Percentiles rank a stretch among this genome's conserved stretches.
phyloP scores from a whole-genome alignment of 1,139 yeast species.

The Pneumocystis canis region DNA sequence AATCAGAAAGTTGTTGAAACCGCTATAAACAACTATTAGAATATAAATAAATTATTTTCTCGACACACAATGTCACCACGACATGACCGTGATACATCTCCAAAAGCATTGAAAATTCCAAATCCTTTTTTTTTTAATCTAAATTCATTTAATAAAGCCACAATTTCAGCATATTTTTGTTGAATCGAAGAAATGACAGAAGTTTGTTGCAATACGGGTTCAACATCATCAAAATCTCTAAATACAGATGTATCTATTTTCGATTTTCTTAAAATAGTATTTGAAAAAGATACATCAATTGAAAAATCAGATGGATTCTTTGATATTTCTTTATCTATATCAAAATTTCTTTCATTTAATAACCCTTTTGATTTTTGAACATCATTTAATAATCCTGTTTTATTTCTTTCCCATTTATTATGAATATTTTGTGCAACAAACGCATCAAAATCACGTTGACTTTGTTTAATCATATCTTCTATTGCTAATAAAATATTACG shows the following conservation, averaged over 20 bases:
- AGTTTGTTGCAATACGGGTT: background rate
- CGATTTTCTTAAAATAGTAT: background rate
- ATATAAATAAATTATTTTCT: background rate
- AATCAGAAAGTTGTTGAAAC: constrained; percentile 26
- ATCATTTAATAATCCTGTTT: background rate
- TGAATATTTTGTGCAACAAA: constrained; percentile 60
- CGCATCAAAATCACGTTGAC: constrained; percentile 70
- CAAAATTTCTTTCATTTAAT: constrained; percentile 47
- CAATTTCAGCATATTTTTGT: background rate
- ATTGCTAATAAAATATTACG: constrained; percentile 72
- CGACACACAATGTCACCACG: background rate
- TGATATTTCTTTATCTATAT: background rate
- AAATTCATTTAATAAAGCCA: background rate
- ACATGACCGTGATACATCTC: background rate
- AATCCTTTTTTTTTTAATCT: background rate
- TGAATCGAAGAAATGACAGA: background rate
- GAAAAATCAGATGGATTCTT: background rate
- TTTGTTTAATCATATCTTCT: constrained; percentile 59
- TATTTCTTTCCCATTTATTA: constrained; percentile 67
- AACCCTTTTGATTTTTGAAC: constrained; percentile 43
- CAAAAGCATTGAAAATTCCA: background rate
- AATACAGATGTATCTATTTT: background rate
- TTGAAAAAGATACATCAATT: background rate
- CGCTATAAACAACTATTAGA: constrained; percentile 14
- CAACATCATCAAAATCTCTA: background rate